Conservation (phyloP, 176 grass and related monocot species). For the Oryza punctata region DNA sequence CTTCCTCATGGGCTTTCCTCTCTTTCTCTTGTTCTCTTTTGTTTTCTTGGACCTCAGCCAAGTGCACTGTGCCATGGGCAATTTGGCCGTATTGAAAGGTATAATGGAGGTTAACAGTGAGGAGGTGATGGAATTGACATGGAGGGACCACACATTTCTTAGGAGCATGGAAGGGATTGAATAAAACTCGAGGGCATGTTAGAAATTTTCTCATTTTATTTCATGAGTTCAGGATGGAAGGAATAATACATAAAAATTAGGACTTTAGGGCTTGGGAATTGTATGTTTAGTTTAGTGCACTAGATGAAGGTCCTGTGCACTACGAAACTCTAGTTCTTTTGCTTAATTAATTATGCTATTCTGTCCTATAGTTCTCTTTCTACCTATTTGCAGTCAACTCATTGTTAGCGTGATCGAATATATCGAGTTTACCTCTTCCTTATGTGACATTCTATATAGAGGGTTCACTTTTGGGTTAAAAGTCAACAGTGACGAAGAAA, state of each 20-base stretch:
- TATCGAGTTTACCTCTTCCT: slow-evolving; percentile 41
- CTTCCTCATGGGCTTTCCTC: neutral
- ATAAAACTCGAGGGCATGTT: neutral
- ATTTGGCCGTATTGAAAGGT: neutral
- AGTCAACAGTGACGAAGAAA: slow-evolving; percentile 28
- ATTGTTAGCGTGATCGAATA: slow-evolving; percentile 21
- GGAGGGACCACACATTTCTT: neutral
- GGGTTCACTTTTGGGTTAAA: slow-evolving; percentile 47
- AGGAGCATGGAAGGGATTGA: neutral
- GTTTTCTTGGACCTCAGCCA: neutral
- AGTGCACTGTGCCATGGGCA: neutral
- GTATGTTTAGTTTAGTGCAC: neutral
- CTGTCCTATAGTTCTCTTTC: neutral
- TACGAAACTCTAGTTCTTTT: neutral
- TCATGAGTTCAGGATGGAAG: neutral
- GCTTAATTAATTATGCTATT: slow-evolving; percentile 12
- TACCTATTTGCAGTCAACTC: slow-evolving; percentile 33
- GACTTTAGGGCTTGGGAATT: neutral
- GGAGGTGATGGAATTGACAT: neutral
- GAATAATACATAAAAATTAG: neutral
- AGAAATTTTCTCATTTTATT: neutral
- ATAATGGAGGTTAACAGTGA: neutral
- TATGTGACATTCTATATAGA: slow-evolving; percentile 23
- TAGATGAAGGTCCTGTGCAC: slow-evolving; percentile 16
- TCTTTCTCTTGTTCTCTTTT: neutral